A percentile compares a stretch with the other conserved stretches of the same genome.
phyloP scores from a whole-genome alignment of 2,329 filamentous ascomycete species.

The Trichoderma oligosporum region DNA sequence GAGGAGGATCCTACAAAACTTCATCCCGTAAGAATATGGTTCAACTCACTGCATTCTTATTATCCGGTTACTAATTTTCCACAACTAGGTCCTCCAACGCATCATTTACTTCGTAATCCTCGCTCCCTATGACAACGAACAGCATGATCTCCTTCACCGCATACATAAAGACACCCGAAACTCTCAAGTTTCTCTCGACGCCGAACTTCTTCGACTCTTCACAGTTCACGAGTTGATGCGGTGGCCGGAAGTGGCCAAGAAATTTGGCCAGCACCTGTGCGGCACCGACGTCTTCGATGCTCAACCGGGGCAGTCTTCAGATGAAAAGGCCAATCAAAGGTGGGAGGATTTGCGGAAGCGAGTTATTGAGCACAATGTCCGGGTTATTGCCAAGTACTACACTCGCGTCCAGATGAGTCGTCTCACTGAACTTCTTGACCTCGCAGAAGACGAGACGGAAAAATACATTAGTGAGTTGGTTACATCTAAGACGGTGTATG shows the following conservation, averaged over 20 bases:
- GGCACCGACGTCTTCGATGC: slow-evolving; percentile 85
- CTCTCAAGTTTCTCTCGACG: slow-evolving; percentile 70
- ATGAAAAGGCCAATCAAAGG: slow-evolving; percentile 76
- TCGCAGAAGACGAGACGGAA: slow-evolving; percentile 93
- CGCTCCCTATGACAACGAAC: slow-evolving; percentile 95
- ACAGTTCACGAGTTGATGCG: slow-evolving; percentile 96
- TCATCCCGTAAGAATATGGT: slow-evolving; percentile 62
- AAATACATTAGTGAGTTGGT: slow-evolving; percentile 98
- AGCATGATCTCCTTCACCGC: slow-evolving; percentile 93
- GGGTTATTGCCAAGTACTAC: slow-evolving; percentile 97
- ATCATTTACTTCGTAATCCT: slow-evolving; percentile 98
- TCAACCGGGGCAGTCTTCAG: slow-evolving; percentile 58
- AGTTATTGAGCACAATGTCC: slow-evolving; percentile 98
- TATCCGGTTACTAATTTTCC: slow-evolving; percentile 13
- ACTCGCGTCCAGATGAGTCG: slow-evolving; percentile 92
- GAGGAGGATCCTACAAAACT: slow-evolving; percentile 85
- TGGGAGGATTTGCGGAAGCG: slow-evolving; percentile 97
- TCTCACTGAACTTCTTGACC: slow-evolving; percentile 83
- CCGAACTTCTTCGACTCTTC: slow-evolving; percentile 86
- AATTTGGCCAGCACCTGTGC: slow-evolving; percentile 84
- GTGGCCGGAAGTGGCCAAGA: slow-evolving; percentile 88
- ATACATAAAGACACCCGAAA: slow-evolving; percentile 83
- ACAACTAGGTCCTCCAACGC: slow-evolving; percentile 74
- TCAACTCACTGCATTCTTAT: background rate
- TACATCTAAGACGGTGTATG: slow-evolving; percentile 95